These are phyloP conservation scores for Cyathus striatus DNA, from an alignment of 768 basidiomycete genomes.

Conservation along the genomic window DNA sequence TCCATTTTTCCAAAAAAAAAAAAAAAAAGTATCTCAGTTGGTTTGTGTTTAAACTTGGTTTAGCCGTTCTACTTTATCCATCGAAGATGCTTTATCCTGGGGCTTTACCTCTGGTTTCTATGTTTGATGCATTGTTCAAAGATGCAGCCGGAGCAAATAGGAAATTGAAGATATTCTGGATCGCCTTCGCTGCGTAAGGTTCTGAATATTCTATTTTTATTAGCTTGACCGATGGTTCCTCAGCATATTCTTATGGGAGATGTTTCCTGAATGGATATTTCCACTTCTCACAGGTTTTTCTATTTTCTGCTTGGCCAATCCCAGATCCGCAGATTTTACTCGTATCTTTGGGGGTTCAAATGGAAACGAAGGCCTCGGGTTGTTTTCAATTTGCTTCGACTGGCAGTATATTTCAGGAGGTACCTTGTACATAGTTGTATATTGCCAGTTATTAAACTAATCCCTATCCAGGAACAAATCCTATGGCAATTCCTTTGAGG, in stretches of 20 bases:
- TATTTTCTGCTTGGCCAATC: slow-evolving; percentile 54
- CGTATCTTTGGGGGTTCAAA: slow-evolving; percentile 60
- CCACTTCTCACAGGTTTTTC: slow-evolving; percentile 55
- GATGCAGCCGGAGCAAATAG: slow-evolving; percentile 31
- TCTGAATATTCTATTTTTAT: slow-evolving; percentile 15
- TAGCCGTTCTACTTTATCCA: slow-evolving; percentile 39
- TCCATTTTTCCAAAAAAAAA: not conserved
- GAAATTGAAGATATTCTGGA: slow-evolving; percentile 46
- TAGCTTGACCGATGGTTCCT: not conserved
- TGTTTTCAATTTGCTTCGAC: slow-evolving; percentile 54
- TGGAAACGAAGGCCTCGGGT: slow-evolving; percentile 61
- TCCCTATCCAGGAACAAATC: slow-evolving; percentile 26
- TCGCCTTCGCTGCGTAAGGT: slow-evolving; percentile 33
- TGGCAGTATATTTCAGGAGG: slow-evolving; percentile 55
- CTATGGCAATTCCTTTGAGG: slow-evolving; percentile 46
- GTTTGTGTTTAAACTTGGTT: slow-evolving; percentile 13
- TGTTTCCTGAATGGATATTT: slow-evolving; percentile 54
- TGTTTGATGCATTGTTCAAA: slow-evolving; percentile 44
- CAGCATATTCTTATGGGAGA: slow-evolving; percentile 45
- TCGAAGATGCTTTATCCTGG: slow-evolving; percentile 48
- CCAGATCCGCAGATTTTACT: slow-evolving; percentile 38
- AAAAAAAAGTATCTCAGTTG: not conserved
- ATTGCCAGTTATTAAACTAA: not conserved
- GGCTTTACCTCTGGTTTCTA: slow-evolving; percentile 40
- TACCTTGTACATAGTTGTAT: too few relatives aligned